Base-by-base conservation (phyloP, 2,329 filamentous ascomycete species). In the Chaetoscypha palmicola region DNA sequence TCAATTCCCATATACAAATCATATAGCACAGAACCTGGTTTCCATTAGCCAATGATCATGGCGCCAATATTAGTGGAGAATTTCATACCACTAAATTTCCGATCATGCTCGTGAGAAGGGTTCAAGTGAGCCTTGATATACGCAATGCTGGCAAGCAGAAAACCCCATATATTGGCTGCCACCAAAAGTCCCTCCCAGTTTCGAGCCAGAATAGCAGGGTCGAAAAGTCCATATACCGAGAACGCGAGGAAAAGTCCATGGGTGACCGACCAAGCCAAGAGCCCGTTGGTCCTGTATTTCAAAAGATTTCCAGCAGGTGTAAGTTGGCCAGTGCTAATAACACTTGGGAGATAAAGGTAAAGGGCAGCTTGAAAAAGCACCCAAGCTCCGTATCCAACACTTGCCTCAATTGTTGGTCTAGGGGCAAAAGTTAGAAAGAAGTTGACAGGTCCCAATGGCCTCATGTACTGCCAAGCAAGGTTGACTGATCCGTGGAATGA, bases 1-100 rank as follows among this genome's bases (percentile, higher is more conserved):
- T 72, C 69, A 21, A 70, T 63, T 0, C 69, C 69, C 64, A 69
- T 69, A 41, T 65, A 71, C 38, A 70, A 61, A 46, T 72, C 69
- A 32, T 70, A 69, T 0, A 68, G 36, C 1, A 54, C 50, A 2
- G 62, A 68, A 17, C 61, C 67, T 66, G 10, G 3, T 3, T n/a
- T 38, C 11, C 5, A 31, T 34, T 20, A 26, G 23, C 12, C 7
- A 20, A 32, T 20, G 28, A 20, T 17, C 9, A 17, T 23, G 16
- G 12, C 21, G 38, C 50, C 19, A 53, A 38, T n/a, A n/a, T 30
- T 36, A 19, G 14, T 4, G 16, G 47, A 17, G 53, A 20, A 20
- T 30, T 2, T 32, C 57, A 14, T 38, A 63, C 63, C 64, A 53
- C 66, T 68, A 37, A 70, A 69, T 41, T 68, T 70, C 20, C 65